Evolutionary conservation across 2,329 filamentous ascomycete genomes (phyloP), one percentile per base, ranked within the genome.

Genomic region (Hansfordia pulvinata): DNA sequence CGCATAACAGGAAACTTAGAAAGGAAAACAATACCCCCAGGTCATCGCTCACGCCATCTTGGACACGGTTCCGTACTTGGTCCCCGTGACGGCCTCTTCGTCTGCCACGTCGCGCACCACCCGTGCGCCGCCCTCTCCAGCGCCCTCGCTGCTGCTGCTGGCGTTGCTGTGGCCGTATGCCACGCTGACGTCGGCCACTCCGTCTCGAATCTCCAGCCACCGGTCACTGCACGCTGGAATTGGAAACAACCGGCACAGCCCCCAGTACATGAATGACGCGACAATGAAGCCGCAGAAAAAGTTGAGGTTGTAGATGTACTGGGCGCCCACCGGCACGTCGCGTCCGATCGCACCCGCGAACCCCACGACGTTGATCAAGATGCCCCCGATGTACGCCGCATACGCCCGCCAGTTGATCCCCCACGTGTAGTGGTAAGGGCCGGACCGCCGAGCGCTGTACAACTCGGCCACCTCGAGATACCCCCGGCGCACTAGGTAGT

Each of bases 361-460:
- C 1, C 86, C 86, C 4, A 93, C 83, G 4, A 94, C 80, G 40
- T 93, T 93, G 60, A 93, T 77, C 5, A 90, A 47, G 34, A 93
- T 92, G 9, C 85, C 85, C 2, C 69, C 60, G 32, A 93, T 67
- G 48, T 93, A 93, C 0, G 86, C 81, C 1, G 60, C 67, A 41
- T 93, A 94, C 2, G 72, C 86, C 21, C 83, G 75, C 79, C 80
- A 90, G 47, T 88, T 72, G 47, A 92, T 55, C 12, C 86, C 86
- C 25, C 54, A 68, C 0, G 57, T 70, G 54, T 64, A 90, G 50
- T 67, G 88, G 53, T 94, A 94, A 0, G 72, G 77, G 0, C 71
- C 70, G 0, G 54, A 58, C 29, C 60, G 64, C 28, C 72, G 70
- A 8, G 69, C 77, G 27, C 77, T 76, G 58, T 93, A 94, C 0